A percentile compares a stretch with the other conserved stretches of the same genome.
These are phyloP conservation scores for Rhodotorula sp. DNA, from an alignment of 1,284 basidiomycete genomes.

Conservation along the genomic window DNA sequence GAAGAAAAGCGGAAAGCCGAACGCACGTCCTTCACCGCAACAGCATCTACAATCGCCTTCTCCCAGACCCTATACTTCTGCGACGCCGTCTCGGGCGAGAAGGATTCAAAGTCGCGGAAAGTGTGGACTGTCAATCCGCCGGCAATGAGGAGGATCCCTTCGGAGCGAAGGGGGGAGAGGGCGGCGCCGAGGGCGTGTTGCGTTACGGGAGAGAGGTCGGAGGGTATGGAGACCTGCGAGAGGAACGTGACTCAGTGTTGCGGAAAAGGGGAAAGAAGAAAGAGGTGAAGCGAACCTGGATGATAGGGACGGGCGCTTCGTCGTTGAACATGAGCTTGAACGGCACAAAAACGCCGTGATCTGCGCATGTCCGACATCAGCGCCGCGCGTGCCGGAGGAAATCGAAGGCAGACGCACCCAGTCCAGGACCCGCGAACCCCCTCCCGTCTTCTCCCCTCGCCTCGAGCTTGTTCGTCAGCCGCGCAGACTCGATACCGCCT, in stretches of 20 bases:
- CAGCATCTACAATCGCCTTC: slow-evolving; percentile 60
- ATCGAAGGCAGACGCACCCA: slow-evolving; percentile 16
- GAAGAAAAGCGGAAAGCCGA: background rate
- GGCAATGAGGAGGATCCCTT: slow-evolving; percentile 66
- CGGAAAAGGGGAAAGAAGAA: slow-evolving; percentile 43
- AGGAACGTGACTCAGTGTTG: background rate
- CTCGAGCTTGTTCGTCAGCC: slow-evolving; percentile 58
- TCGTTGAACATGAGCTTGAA: slow-evolving; percentile 74
- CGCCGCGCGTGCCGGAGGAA: background rate
- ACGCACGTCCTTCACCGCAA: slow-evolving; percentile 57
- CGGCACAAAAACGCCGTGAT: slow-evolving; percentile 61
- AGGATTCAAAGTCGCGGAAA: slow-evolving; percentile 58
- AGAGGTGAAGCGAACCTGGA: slow-evolving; percentile 51
- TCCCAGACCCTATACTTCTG: slow-evolving; percentile 59
- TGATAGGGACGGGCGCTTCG: slow-evolving; percentile 43
- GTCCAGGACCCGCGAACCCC: slow-evolving; percentile 61
- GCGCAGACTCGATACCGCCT: slow-evolving; percentile 59
- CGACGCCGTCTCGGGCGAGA: slow-evolving; percentile 55
- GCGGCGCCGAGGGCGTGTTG: slow-evolving; percentile 68
- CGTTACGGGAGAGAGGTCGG: slow-evolving; percentile 59
- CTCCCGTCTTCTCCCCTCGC: slow-evolving; percentile 65
- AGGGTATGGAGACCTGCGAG: slow-evolving; percentile 65
- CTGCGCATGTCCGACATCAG: slow-evolving; percentile 1
- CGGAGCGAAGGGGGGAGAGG: slow-evolving; percentile 61
- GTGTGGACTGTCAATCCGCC: slow-evolving; percentile 69